phyloP scores from a whole-genome alignment of 768 basidiomycete species.

The Hypholoma sublateritium region DNA sequence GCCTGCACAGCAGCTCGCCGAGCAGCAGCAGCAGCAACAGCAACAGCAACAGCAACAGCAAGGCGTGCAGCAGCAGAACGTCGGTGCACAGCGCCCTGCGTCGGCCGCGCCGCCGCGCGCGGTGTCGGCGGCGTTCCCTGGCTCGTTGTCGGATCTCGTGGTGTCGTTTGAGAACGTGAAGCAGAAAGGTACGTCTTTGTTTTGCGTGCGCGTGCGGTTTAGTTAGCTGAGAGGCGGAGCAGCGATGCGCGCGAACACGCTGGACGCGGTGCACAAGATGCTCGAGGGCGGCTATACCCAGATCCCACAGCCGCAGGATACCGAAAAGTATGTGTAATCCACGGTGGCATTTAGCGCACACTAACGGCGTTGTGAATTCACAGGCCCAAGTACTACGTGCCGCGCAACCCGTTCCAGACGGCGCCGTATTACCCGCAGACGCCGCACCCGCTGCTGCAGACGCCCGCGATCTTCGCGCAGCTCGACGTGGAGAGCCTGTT shows the following conservation, averaged over 20 bases:
- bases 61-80: conserved; percentile 31
- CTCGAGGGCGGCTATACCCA: conserved; percentile 89
- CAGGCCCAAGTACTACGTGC: conserved; percentile 96
- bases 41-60: conserved; percentile 19
- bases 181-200: conserved; percentile 75
- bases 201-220: neutral
- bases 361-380: neutral
- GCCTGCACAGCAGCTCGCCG: conserved; percentile 38
- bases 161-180: conserved; percentile 95
- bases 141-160: conserved; percentile 88
- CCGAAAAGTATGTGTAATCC: conserved; percentile 74
- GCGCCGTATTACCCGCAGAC: conserved; percentile 93
- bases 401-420: conserved; percentile 89
- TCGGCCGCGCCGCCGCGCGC: conserved; percentile 46
- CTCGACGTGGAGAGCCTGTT: conserved; percentile 97
- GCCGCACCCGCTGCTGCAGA: conserved; percentile 77
- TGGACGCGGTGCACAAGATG: conserved; percentile 89
- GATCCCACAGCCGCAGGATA: conserved; percentile 91
- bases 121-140: conserved; percentile 62
- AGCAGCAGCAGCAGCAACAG: conserved; percentile 18
- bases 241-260: conserved; percentile 81
- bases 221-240: conserved; percentile 33
- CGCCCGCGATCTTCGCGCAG: conserved; percentile 82
- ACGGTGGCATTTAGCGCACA: neutral
- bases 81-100: conserved; percentile 51